Evolutionary conservation across 257 asterid species (phyloP), one percentile per base, ranked within the genome.

Genomic region (Pogostemon cablin): DNA sequence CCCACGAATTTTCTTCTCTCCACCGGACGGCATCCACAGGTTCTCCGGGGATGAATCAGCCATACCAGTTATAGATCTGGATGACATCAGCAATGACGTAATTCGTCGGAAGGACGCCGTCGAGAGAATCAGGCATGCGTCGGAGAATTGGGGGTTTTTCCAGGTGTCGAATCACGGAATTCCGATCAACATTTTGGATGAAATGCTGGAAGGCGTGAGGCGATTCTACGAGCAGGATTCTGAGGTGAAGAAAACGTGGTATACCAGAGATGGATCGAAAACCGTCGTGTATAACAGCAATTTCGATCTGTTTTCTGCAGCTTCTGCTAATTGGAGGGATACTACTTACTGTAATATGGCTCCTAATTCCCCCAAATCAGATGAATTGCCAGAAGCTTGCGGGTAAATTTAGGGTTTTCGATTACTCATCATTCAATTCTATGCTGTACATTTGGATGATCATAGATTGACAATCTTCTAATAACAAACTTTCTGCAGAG

Each of bases 91-190:
- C 0, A 20, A 54, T 0, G 67, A 78, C 72, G 74, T 63, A 3
- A 7, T 12, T 2, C 58, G 17, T 4, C 80, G 78, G 2, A 59
- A 12, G 40, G 65, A 72, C 7, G 57, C 69, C 2, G 75, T 71
- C 0, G 67, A 40, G 47, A 34, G 3, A 32, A 62, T 82, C 15
- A 38, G 79, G 2, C 77, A 64, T 6, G 86, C 81, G 2, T 50
- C 82, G n/a, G 56, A 39, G 71, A 44, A 69, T 2, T 77, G 79
- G 82, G 86, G 86, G 0, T 82, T 82, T 8, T 83, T 79, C 69
- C 85, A 77, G 68, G 84, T 83, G 72, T 76, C 68, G 70, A 80
- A 84, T 46, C 87, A 86, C 9, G 88, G 82, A 1, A 74, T 86
- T 9, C 56, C 53, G 0, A 37, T 1, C 34, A 5, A 52, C 4